Base-by-base conservation (phyloP, 352 stramenopile genomes). In the Phytophthora hybrid region DNA sequence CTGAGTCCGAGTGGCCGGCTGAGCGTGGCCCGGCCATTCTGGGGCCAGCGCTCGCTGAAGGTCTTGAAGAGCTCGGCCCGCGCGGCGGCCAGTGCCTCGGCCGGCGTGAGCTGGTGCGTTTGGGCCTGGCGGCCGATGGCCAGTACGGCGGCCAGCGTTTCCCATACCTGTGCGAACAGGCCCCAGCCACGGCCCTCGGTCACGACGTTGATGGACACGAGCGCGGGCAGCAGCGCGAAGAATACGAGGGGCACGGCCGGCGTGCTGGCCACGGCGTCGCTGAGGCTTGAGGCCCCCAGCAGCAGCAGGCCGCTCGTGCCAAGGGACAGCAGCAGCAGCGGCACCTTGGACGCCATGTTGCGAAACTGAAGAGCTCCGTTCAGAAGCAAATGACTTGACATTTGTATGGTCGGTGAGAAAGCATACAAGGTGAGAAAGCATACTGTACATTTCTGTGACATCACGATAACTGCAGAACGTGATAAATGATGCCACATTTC, bases 161-260 rank as follows among this genome's bases (percentile, higher is more conserved):
- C 61, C 60, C 82, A 79, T 13, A 85, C 44, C 34, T 70, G 49
- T 29, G 65, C 63, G 53, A 80, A 80, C 26, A 79, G 29, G 16
- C 51, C 41, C 66, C 73, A 78, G 39, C 76, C 69, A 7, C 56
- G 60, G 59, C 77, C 63, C 26, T 91, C 82, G n/a, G 80, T 75
- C 41, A 87, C 73, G 49, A 83, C 75, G 32, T 57, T 72, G 32
- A 85, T 55, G 23, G 85, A 73, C 51, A 88, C 66, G 14, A 90
- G 62, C 23, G 79, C 81, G 19, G 85, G 85, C 13, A 91, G 59
- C 41, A 91, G 53, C 32, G 81, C 73, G 59, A 90, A 87, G 70
- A 91, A 91, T 29, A 63, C 49, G n/a, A 88, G 67, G 2, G 65
- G 73, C n/a, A 88, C 58, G 11, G 69, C 41, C 19, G 82, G 41